Evolutionary conservation across 1,139 yeast genomes (phyloP).

Genomic region (Lodderomyces elongisporus): DNA sequence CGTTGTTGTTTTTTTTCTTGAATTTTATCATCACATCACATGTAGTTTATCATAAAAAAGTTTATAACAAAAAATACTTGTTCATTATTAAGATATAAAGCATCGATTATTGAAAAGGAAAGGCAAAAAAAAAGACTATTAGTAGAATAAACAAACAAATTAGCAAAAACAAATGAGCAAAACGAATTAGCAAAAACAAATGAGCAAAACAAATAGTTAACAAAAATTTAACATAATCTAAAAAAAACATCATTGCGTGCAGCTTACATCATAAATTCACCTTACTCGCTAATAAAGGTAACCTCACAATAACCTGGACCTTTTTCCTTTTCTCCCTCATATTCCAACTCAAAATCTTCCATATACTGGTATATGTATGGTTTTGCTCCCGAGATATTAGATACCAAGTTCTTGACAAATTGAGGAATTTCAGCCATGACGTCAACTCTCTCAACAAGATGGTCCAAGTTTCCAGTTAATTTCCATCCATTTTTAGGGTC

Average conservation of each 20-base stretch:
- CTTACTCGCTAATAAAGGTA: conserved; percentile 59
- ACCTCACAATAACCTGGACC: conserved; percentile 81
- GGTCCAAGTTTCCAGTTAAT: conserved; percentile 51
- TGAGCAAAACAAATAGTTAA: background rate
- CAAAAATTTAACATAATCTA: no score
- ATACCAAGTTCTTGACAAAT: conserved; percentile 87
- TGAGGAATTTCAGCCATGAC: conserved; percentile 97
- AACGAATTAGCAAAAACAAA: background rate
- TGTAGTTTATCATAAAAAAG: no score
- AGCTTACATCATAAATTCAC: no score
- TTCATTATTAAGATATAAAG: no score
- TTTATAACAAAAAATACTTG: no score
- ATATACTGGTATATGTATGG: conserved; percentile 93
- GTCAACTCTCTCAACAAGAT: conserved; percentile 83
- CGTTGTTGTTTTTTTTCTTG: no score
- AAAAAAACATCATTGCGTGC: no score
- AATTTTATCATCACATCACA: no score
- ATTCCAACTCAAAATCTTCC: conserved; percentile 44
- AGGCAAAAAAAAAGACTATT: no score
- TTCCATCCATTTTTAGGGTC: conserved; percentile 34
- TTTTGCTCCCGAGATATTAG: conserved; percentile 92
- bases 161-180: background rate
- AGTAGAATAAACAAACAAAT: background rate
- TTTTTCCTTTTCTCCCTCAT: conserved; percentile 35
- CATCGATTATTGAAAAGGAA: background rate